Evolutionary conservation across 2,329 filamentous ascomycete genomes (phyloP).

Genomic region (Epichloe uncinata): DNA sequence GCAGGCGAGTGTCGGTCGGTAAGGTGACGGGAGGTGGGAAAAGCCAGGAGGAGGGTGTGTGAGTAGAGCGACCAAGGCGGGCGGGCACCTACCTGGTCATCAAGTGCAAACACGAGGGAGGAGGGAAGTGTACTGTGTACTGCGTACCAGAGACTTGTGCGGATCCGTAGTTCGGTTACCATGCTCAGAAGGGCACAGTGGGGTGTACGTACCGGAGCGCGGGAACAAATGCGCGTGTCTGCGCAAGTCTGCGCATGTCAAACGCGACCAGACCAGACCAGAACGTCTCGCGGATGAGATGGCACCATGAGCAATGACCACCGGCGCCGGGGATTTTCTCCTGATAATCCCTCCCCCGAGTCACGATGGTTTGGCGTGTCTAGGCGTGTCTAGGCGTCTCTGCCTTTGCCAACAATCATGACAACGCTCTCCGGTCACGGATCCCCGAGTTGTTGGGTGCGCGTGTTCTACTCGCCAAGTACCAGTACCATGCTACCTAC

Average conservation of each 20-base stretch:
- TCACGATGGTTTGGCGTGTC: background rate
- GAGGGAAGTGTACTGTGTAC: constrained; percentile 1
- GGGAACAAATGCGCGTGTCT: no score
- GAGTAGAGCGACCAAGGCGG: constrained; percentile 9
- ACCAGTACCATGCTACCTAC: no score
- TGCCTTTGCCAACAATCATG: background rate
- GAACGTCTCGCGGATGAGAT: background rate
- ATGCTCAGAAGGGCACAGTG: background rate
- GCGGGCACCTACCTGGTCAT: constrained; percentile 2
- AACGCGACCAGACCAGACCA: constrained; percentile 1
- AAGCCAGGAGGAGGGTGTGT: constrained; percentile 8
- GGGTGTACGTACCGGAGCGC: background rate
- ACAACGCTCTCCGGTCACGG: background rate
- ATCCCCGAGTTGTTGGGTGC: background rate
- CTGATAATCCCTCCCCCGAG: background rate
- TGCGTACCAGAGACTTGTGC: background rate
- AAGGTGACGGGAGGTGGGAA: constrained; percentile 11
- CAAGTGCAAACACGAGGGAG: constrained; percentile 7
- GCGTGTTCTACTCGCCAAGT: no score
- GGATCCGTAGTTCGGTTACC: background rate
- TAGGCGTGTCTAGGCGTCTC: no score
- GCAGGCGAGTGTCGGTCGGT: constrained; percentile 7
- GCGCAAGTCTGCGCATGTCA: no score
- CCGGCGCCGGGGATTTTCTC: background rate
- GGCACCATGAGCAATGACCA: background rate